phyloP scores from a whole-genome alignment of 768 basidiomycete genomes.

The Tylopilus felleus region DNA sequence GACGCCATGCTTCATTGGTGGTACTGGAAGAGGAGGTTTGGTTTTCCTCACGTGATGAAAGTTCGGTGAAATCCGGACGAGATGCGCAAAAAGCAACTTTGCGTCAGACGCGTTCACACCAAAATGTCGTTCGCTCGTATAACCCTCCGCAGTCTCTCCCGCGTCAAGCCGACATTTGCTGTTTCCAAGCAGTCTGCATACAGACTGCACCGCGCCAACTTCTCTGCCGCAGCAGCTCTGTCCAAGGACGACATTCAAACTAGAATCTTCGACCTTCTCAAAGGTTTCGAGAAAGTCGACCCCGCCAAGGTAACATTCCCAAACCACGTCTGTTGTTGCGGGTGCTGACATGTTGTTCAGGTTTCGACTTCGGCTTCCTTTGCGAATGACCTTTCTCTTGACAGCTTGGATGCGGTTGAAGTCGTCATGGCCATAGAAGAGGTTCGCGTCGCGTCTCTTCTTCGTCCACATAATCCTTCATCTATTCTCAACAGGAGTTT shows the following conservation, averaged over 20 bases:
- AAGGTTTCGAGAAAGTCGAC: conserved; percentile 32
- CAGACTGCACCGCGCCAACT: conserved; percentile 31
- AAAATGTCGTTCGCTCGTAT: conserved; percentile 36
- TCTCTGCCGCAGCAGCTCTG: conserved; percentile 25
- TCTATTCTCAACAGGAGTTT: conserved; percentile 66
- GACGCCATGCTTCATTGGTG: conserved; percentile 89
- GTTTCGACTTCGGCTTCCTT: conserved; percentile 53
- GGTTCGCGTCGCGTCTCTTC: conserved; percentile 35
- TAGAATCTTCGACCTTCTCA: conserved; percentile 29
- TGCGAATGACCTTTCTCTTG: conserved; percentile 59
- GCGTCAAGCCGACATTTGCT: conserved; percentile 26
- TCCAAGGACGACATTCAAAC: conserved; percentile 23
- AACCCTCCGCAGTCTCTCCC: conserved; percentile 30
- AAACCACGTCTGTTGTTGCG: conserved; percentile 16
- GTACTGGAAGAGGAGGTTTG: not conserved
- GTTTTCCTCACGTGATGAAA: conserved; percentile 3
- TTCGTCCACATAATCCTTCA: conserved; percentile 3
- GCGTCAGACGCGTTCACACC: conserved; percentile 20
- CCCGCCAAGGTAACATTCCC: conserved; percentile 22
- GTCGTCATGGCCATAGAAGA: conserved; percentile 99
- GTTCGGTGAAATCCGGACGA: conserved; percentile 28
- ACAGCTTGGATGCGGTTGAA: conserved; percentile 96
- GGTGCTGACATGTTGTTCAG: conserved; percentile 41
- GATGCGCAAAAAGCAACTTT: not conserved
- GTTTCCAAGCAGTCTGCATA: conserved; percentile 29